Percentiles rank a stretch among this genome's conserved stretches.
phyloP scores from a whole-genome alignment of 306 rosid genomes.

The Cicer cuneatum region DNA sequence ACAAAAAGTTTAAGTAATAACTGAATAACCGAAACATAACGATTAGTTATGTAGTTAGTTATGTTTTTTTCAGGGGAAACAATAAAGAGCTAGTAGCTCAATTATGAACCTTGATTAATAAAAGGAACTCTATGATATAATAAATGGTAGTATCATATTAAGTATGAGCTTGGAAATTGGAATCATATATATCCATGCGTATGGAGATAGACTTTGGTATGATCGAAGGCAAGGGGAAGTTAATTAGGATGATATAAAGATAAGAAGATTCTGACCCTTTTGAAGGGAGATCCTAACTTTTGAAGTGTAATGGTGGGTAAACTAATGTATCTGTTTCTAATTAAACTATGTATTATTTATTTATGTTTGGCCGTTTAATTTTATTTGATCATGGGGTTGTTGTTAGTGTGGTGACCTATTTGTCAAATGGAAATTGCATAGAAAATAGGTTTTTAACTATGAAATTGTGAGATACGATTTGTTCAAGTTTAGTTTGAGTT shows the following conservation, averaged over 20 bases:
- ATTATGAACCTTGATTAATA: not conserved
- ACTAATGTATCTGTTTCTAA: constrained; percentile 45
- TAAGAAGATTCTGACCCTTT: constrained; percentile 72
- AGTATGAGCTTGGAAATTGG: constrained; percentile 15
- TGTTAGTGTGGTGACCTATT: constrained; percentile 9
- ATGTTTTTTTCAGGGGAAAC: constrained; percentile 20
- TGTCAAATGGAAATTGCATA: constrained; percentile 36
- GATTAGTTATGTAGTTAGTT: constrained; percentile 41
- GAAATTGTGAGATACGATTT: constrained; percentile 3
- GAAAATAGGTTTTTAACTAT: not conserved
- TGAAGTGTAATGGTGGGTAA: constrained; percentile 65
- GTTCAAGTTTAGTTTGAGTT: constrained; percentile 48
- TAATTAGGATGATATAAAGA: constrained; percentile 50
- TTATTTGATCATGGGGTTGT: not conserved
- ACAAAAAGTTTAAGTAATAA: constrained; percentile 45
- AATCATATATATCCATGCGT: constrained; percentile 34
- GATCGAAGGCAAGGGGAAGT: constrained; percentile 42
- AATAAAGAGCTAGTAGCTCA: not conserved
- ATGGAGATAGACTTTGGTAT: constrained; percentile 44
- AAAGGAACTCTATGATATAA: not conserved
- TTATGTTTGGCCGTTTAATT: constrained; percentile 32
- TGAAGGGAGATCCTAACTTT: constrained; percentile 58
- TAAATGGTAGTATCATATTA: constrained; percentile 16
- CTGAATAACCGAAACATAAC: constrained; percentile 58
- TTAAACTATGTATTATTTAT: constrained; percentile 6